Percentiles rank a stretch among this genome's conserved stretches.
Evolutionary conservation across 1,284 basidiomycete species (phyloP).

Genomic region (Entoloma clypeatum): DNA sequence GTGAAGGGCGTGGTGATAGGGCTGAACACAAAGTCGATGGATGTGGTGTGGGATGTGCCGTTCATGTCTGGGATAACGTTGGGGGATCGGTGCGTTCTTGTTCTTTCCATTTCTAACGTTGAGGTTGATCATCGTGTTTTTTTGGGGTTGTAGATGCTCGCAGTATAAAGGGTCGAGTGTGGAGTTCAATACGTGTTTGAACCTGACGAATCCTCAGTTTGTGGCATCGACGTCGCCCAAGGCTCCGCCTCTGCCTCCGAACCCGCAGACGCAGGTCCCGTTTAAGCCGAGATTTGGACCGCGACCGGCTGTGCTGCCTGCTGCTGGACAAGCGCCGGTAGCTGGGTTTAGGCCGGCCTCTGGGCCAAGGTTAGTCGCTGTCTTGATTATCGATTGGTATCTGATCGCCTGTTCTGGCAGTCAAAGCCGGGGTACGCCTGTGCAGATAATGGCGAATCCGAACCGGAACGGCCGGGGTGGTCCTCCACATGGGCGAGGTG

Average conservation of each 20-base stretch:
- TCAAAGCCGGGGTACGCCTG: too few species aligned
- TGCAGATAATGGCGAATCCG: slow-evolving; percentile 59
- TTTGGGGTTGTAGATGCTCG: slow-evolving; percentile 60
- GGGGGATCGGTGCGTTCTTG: slow-evolving; percentile 63
- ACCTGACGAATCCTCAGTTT: slow-evolving; percentile 81
- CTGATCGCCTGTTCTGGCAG: too few species aligned
- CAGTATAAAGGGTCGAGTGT: slow-evolving; percentile 86
- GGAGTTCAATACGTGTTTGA: slow-evolving; percentile 81
- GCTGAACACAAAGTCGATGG: slow-evolving; percentile 82
- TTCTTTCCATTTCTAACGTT: slow-evolving; percentile 1
- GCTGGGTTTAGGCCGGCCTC: slow-evolving; percentile 56
- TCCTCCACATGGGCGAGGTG: slow-evolving; percentile 19
- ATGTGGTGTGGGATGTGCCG: slow-evolving; percentile 95
- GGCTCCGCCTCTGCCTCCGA: slow-evolving; percentile 40
- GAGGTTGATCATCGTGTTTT: slow-evolving; percentile 7
- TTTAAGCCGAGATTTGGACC: slow-evolving; percentile 72
- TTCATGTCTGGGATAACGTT: slow-evolving; percentile 93
- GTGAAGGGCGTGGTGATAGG: slow-evolving; percentile 95
- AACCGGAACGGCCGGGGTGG: slow-evolving; percentile 45
- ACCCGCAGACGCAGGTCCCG: too few species aligned
- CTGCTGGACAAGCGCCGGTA: slow-evolving; percentile 47
- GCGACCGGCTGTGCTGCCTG: slow-evolving; percentile 53
- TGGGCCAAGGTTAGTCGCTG: slow-evolving; percentile 25
- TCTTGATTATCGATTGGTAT: slow-evolving; percentile 4
- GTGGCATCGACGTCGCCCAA: slow-evolving; percentile 65